These are phyloP conservation scores for Pythium inflatum DNA, from an alignment of 352 stramenopile species.

Conservation along the genomic window DNA sequence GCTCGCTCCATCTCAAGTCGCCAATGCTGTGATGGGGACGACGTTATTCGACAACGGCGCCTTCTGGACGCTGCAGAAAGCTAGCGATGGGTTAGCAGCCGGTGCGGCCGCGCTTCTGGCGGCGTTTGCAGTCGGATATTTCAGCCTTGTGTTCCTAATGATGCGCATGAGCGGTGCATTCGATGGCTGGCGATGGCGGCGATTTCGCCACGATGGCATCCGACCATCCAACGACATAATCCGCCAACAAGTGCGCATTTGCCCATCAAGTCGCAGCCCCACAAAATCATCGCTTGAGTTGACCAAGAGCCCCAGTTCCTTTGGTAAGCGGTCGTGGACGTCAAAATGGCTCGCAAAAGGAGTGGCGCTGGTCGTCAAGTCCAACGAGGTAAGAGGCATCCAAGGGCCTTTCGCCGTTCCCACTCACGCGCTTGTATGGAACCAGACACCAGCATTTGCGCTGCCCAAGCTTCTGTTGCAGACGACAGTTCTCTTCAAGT, in stretches of 20 bases:
- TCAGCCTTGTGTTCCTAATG: constrained; percentile 40
- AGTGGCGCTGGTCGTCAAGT: background rate
- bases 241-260: too few species aligned
- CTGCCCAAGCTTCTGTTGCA: constrained; percentile 57
- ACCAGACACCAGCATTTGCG: constrained; percentile 45
- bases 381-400: background rate
- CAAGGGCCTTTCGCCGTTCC: background rate
- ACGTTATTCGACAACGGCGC: constrained; percentile 47
- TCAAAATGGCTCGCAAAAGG: too few species aligned
- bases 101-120: constrained; percentile 32
- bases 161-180: constrained; percentile 2
- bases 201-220: background rate
- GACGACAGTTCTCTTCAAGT: constrained; percentile 44
- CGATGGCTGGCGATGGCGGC: background rate
- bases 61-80: constrained; percentile 43
- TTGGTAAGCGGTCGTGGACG: too few species aligned
- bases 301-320: too few species aligned
- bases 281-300: too few species aligned
- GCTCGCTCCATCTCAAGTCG: constrained; percentile 33
- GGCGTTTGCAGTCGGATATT: constrained; percentile 41
- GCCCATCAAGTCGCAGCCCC: too few species aligned
- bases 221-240: background rate
- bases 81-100: constrained; percentile 1
- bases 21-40: constrained; percentile 53
- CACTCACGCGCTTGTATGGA: background rate